Conservation (phyloP, 2,329 filamentous ascomycete species). For the Aspergillus pseudoglaucus region DNA sequence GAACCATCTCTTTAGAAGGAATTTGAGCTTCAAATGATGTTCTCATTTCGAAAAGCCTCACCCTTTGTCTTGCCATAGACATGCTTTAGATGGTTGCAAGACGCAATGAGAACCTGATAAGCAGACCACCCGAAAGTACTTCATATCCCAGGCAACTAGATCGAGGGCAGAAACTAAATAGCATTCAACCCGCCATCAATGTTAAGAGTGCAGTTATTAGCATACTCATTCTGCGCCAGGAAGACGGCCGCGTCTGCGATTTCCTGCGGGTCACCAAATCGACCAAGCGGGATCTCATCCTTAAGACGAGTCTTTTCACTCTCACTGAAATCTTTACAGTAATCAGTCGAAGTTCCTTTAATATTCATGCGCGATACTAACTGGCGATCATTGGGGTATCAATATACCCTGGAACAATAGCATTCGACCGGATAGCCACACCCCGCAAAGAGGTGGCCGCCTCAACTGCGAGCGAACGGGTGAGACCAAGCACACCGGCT, state of each 20-base stretch:
- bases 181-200: slow-evolving; percentile 79
- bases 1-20: too few species aligned
- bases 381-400: slow-evolving; percentile 71
- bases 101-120: too few species aligned
- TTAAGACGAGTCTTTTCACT: slow-evolving; percentile 23
- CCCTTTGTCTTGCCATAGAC: too few species aligned
- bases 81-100: too few species aligned
- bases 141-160: too few species aligned
- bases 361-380: slow-evolving; percentile 32
- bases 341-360: too few species aligned
- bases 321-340: slow-evolving; percentile 21
- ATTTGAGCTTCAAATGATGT: too few species aligned
- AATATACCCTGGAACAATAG: slow-evolving; percentile 76
- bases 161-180: slow-evolving; percentile 28
- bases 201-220: slow-evolving; percentile 80
- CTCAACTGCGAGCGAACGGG: slow-evolving; percentile 29
- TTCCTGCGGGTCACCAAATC: slow-evolving; percentile 63
- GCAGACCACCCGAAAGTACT: too few species aligned
- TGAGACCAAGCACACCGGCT: slow-evolving; percentile 65
- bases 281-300: slow-evolving; percentile 55
- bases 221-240: slow-evolving; percentile 69
- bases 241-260: slow-evolving; percentile 78
- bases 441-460: slow-evolving; percentile 48
- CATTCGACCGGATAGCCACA: slow-evolving; percentile 67
- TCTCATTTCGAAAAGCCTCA: too few species aligned